A percentile compares a stretch with the other conserved stretches of the same genome.
phyloP scores from a whole-genome alignment of 2,329 filamentous ascomycete species.

The Lasiodiplodia theobromae region DNA sequence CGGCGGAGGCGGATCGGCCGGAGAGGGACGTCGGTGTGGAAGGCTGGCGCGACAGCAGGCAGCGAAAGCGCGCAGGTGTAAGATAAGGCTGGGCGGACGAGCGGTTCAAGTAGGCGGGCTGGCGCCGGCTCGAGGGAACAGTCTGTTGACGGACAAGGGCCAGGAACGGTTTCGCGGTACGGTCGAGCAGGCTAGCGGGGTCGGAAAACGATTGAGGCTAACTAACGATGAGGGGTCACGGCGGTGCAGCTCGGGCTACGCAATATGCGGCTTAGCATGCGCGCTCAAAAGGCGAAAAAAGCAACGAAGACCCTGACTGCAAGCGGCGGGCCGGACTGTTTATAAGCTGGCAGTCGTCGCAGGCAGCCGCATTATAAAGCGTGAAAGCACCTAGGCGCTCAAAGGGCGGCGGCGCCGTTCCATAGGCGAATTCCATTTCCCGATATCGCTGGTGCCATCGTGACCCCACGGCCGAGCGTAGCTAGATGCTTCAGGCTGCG shows the following conservation, averaged over 20 bases:
- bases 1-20: slow-evolving; percentile 28
- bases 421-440: slow-evolving; percentile 24
- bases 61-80: neutral
- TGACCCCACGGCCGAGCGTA: slow-evolving; percentile 12
- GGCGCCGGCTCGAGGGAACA: slow-evolving; percentile 17
- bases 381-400: neutral
- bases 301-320: slow-evolving; percentile 7
- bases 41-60: slow-evolving; percentile 3
- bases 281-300: slow-evolving; percentile 5
- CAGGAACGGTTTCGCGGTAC: slow-evolving; percentile 2
- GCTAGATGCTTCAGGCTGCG: slow-evolving; percentile 14
- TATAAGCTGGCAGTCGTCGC: slow-evolving; percentile 7
- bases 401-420: slow-evolving; percentile 25
- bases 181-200: slow-evolving; percentile 19
- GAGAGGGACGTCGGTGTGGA: slow-evolving; percentile 12
- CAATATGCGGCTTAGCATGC: slow-evolving; percentile 13
- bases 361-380: slow-evolving; percentile 18
- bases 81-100: slow-evolving; percentile 15
- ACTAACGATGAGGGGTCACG: slow-evolving; percentile 17
- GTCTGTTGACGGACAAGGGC: slow-evolving; percentile 21
- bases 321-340: slow-evolving; percentile 1
- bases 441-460: slow-evolving; percentile 26
- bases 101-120: slow-evolving; percentile 15
- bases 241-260: slow-evolving; percentile 11
- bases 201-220: slow-evolving; percentile 19